Evolutionary conservation across 169 alveolate genomes (phyloP), one percentile per base, ranked within the genome.

Genomic region (Theileria orientalis): DNA sequence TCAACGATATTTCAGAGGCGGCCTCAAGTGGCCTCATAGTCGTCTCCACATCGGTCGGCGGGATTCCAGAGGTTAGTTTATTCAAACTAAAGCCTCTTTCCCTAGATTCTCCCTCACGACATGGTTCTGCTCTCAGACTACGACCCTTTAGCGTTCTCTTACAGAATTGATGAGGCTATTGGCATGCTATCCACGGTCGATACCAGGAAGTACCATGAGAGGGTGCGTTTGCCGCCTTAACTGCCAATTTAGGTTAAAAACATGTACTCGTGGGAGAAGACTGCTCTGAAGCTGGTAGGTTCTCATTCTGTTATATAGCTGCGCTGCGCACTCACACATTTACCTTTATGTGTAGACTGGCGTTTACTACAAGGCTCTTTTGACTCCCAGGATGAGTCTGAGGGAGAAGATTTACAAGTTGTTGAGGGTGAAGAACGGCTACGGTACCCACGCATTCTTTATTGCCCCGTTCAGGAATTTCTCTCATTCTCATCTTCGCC

Each of bases 11-110:
- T 3, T 67, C 80, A 23, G 99, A 98, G 84, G 99, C 99, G 23
- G 99, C 99, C 16, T 94, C 98, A n/a, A 96, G 99, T 52, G 99
- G 99, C 6, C 87, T 98, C 23, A 88, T 94, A 62, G 97, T 96
- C 19, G 99, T 98, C 7, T 91, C 99, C 1, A 97, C 99, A 23
- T 91, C 96, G 82, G 99, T 97, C 16, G 99, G 99, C 11, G 99
- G 99, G 2, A 95, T 97, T 0, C 97, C 98, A 0, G 99, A 97
- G 66, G 96, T 90, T 21, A 9, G 63, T 13, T 46, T 49, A 41
- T 42, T 64, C n/a, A 8, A 29, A 23, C 19, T 9, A 35, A 11
- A 35, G 0, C 1, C 19, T 29, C 19, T 21, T 0, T 1, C 6
- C 2, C 11, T 44, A 64, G 74, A 57, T 80, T 7, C 61, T 89